Evolutionary conservation across 306 rosid genomes (phyloP).

Genomic region (Calophaca sinica): DNA sequence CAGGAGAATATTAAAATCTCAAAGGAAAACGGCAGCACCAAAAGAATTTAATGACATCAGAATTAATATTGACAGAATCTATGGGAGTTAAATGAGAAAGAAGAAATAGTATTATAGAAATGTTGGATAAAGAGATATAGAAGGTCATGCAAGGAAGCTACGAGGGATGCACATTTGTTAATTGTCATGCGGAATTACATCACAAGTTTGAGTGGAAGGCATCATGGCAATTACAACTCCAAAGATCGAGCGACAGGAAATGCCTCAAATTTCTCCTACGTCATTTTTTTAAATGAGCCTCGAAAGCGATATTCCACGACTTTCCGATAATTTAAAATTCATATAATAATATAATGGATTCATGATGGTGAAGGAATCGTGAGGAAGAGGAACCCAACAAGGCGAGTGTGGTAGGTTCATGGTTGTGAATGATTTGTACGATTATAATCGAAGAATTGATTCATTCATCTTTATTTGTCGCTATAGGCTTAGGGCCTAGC

Average conservation of each 20-base stretch:
- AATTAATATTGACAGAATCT: too few species aligned
- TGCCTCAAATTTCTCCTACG: slow-evolving; percentile 52
- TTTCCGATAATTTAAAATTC: slow-evolving; percentile 1
- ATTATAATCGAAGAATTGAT: not conserved
- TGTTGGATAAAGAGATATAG: not conserved
- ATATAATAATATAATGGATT: not conserved
- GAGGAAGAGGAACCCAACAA: not conserved
- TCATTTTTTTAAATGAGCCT: slow-evolving; percentile 14
- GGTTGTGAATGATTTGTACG: slow-evolving; percentile 10
- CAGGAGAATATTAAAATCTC: too few species aligned
- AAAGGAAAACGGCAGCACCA: too few species aligned
- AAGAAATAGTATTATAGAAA: not conserved
- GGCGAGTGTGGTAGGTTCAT: slow-evolving; percentile 19
- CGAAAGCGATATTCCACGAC: slow-evolving; percentile 49
- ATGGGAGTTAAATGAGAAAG: too few species aligned
- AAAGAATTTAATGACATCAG: too few species aligned
- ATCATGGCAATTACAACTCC: not conserved
- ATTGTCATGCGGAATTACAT: slow-evolving; percentile 32
- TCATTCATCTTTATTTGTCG: not conserved
- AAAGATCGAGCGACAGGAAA: not conserved
- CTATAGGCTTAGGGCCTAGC: not conserved
- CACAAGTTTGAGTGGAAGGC: slow-evolving; percentile 41
- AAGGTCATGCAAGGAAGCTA: slow-evolving; percentile 25
- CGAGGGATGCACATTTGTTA: slow-evolving; percentile 43
- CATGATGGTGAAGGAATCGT: slow-evolving; percentile 16